These are phyloP conservation scores for Salmacisia buchloeana DNA, from an alignment of 1,284 basidiomycete genomes.

Conservation along the genomic window DNA sequence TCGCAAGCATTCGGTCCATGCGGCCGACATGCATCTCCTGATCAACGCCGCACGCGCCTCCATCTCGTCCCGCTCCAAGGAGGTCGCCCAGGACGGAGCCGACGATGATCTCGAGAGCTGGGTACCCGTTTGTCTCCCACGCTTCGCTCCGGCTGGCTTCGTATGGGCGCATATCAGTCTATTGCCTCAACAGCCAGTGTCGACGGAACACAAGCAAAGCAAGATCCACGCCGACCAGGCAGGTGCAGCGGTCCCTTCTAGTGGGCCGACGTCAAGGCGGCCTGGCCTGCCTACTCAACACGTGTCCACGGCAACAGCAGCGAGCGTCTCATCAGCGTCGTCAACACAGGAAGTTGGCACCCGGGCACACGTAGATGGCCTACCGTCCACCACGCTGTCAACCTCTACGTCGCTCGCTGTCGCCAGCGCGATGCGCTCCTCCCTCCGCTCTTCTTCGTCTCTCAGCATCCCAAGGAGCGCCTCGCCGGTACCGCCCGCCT, in stretches of 20 bases:
- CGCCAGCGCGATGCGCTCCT: constrained; percentile 4
- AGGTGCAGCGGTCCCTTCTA: too few relatives aligned
- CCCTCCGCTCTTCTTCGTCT: neutral
- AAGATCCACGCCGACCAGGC: too few relatives aligned
- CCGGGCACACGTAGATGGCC: neutral
- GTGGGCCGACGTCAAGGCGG: too few relatives aligned
- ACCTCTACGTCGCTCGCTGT: neutral
- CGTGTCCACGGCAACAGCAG: constrained; percentile 19
- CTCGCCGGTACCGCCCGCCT: too few relatives aligned
- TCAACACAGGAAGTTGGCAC: neutral
- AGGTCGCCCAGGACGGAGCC: constrained; percentile 51
- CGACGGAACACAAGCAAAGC: constrained; percentile 13
- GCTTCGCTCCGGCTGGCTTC: constrained; percentile 84
- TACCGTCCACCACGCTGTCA: neutral
- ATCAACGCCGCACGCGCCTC: constrained; percentile 45
- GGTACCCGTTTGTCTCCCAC: constrained; percentile 91
- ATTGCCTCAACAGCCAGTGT: constrained; percentile 6
- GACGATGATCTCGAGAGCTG: constrained; percentile 69
- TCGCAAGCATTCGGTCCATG: constrained; percentile 87
- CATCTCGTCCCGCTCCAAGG: constrained; percentile 61
- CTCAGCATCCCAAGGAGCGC: neutral
- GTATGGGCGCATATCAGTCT: constrained; percentile 59
- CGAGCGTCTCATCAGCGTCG: neutral
- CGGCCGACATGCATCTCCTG: constrained; percentile 54
- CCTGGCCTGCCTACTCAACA: constrained; percentile 55